Evolutionary conservation across 2,329 filamentous ascomycete genomes (phyloP).

Genomic region (Cladosporium austrohemisphaericum): DNA sequence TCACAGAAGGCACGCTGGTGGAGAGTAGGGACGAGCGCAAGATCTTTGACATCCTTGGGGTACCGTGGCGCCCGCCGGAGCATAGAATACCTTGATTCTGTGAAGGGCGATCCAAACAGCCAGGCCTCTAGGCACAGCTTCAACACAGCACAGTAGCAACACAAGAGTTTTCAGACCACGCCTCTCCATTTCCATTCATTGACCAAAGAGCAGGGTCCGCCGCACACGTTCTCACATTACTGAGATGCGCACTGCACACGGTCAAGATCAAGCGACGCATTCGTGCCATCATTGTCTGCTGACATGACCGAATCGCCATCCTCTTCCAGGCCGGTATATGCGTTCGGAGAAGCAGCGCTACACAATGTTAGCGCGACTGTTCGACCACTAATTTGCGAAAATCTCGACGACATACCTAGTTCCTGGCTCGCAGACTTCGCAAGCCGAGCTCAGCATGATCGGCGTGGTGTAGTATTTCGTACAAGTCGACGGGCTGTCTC

Average conservation of each 20-base stretch:
- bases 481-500: neutral
- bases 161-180: too few species aligned
- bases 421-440: neutral
- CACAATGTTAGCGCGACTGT: neutral
- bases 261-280: too few species aligned
- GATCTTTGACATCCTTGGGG: slow-evolving; percentile 77
- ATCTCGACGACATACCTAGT: neutral
- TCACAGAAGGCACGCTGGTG: slow-evolving; percentile 65
- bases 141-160: too few species aligned
- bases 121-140: neutral
- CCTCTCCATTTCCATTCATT: too few species aligned
- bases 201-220: too few species aligned
- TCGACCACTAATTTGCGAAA: neutral
- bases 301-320: too few species aligned
- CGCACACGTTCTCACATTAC: too few species aligned
- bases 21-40: slow-evolving; percentile 71
- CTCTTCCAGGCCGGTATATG: neutral
- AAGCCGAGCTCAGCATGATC: neutral
- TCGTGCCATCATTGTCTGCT: too few species aligned
- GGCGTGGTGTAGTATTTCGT: neutral
- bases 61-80: slow-evolving; percentile 77
- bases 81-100: slow-evolving; percentile 68
- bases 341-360: neutral
- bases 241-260: too few species aligned
- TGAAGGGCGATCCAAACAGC: neutral